phyloP scores from a whole-genome alignment of 2,329 filamentous ascomycete genomes.

The Diaporthe vexans region DNA sequence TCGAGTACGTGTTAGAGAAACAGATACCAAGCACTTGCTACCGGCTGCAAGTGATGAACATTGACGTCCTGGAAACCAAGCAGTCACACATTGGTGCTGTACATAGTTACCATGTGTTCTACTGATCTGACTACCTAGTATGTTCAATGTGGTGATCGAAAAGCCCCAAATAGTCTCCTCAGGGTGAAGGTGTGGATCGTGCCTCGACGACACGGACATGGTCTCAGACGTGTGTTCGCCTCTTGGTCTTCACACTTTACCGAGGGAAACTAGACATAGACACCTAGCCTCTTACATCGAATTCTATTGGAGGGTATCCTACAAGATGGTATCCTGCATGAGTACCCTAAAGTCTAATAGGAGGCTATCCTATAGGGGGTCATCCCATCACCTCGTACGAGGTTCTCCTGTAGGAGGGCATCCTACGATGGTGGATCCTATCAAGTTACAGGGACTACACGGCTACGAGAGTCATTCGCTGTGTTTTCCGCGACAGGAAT shows the following conservation, averaged over 20 bases:
- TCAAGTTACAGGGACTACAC: too few relatives aligned
- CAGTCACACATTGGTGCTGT: neutral
- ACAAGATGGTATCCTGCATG: too few relatives aligned
- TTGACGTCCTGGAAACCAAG: too few relatives aligned
- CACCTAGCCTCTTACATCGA: neutral
- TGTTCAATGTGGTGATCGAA: too few relatives aligned
- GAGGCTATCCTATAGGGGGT: too few relatives aligned
- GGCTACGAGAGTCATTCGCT: neutral
- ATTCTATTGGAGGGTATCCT: neutral
- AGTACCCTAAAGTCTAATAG: too few relatives aligned
- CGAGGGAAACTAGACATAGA: neutral
- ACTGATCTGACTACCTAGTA: neutral
- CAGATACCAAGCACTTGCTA: constrained; percentile 31
- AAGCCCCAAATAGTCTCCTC: too few relatives aligned
- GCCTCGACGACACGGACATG: neutral
- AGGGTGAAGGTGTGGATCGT: neutral
- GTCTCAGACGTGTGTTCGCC: too few relatives aligned
- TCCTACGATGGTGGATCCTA: too few relatives aligned
- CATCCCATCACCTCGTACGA: too few relatives aligned
- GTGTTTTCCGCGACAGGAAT: neutral
- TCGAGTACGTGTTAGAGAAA: constrained; percentile 21
- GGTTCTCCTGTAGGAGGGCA: too few relatives aligned
- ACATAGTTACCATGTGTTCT: too few relatives aligned
- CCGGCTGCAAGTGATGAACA: neutral
- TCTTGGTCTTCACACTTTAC: neutral